Base-by-base conservation (phyloP, 2,329 filamentous ascomycete genomes). In the Penicillium sp. region DNA sequence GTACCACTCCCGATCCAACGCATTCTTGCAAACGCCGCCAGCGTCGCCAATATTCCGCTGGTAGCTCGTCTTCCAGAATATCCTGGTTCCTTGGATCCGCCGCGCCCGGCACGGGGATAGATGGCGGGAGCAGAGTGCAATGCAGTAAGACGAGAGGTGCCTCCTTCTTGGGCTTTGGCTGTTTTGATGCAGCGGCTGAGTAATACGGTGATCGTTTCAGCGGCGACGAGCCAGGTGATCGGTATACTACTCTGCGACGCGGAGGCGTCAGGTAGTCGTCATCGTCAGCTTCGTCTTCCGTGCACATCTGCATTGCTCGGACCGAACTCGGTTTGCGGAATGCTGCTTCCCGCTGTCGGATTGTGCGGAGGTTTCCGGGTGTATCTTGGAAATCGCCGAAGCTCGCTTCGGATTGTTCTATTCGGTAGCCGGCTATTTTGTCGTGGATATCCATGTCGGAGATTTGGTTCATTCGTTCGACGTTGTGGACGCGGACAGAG, bases 81-180 rank as follows among this genome's bases (percentile, higher is more conserved):
- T 75, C 69, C 44, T 72, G 64, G 35, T 70, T 67, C 25, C 67
- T 68, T 2, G 59, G 55, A 0, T 57, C 58, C 2, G 63, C 14
- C 1, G 67, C 58, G 4, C 67, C 67, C 3, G 75, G 72, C 38
- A 79, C 76, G 0, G 76, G 73, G 3, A 79, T 62, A 13, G 75
- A 74, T 11, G 78, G 74, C 0, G 80, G 78, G 12, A 84, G 69
- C 0, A 84, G 64, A 4, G 77, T 83, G 44, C 82, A 78, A 60
- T 85, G 82, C 3, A 85, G 67, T 42, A 85, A 65, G 2, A 85
- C 79, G 3, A 85, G 72, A 0, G 82, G 81, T 49, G 76, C 75
- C 52, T 80, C 76, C 44, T 71, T 72, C 52, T 68, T 69, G 2
- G 64, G 47, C 40, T 65, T 76, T 11, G 64, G 58, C 25, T 64